Percentiles rank a stretch among this genome's conserved stretches.
These are phyloP conservation scores for Chernovozyma sophiae-reginae DNA, from an alignment of 1,139 yeast genomes.

Conservation along the genomic window DNA sequence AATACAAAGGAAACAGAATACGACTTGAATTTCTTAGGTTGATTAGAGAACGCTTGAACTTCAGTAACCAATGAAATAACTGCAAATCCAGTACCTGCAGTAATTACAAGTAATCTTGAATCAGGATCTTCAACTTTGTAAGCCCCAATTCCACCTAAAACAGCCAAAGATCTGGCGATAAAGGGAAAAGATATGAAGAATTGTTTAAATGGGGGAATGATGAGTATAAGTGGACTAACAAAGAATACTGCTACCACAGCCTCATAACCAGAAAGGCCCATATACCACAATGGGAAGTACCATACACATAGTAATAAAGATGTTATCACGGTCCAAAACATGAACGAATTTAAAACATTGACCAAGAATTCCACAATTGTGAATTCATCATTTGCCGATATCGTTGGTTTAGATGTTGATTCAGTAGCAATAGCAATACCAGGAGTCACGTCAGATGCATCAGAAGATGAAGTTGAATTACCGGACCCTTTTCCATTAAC, in stretches of 20 bases:
- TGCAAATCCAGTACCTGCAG: conserved; percentile 64
- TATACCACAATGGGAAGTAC: conserved; percentile 97
- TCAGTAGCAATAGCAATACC: conserved; percentile 2
- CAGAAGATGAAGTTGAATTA: neutral
- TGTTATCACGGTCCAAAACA: conserved; percentile 82
- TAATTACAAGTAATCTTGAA: conserved; percentile 57
- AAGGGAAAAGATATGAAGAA: conserved; percentile 40
- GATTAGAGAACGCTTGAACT: conserved; percentile 36
- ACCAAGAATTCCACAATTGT: conserved; percentile 39
- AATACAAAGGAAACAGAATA: conserved; percentile 61
- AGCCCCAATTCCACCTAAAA: conserved; percentile 71
- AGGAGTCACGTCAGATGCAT: too few relatives aligned
- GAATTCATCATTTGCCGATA: conserved; percentile 22
- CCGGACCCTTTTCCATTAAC: neutral
- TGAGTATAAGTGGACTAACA: conserved; percentile 54
- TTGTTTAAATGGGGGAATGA: conserved; percentile 47
- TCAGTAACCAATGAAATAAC: conserved; percentile 63
- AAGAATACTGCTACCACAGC: conserved; percentile 55
- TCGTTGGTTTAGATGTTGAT: too few relatives aligned
- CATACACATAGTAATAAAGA: conserved; percentile 83
- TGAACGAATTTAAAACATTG: conserved; percentile 55
- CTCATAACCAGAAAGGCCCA: conserved; percentile 97
- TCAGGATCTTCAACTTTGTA: conserved; percentile 67
- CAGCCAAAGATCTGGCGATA: conserved; percentile 52
- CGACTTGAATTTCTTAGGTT: conserved; percentile 42